These are phyloP conservation scores for Microglena sp. DNA, from an alignment of 139 green algal species.

Conservation along the genomic window DNA sequence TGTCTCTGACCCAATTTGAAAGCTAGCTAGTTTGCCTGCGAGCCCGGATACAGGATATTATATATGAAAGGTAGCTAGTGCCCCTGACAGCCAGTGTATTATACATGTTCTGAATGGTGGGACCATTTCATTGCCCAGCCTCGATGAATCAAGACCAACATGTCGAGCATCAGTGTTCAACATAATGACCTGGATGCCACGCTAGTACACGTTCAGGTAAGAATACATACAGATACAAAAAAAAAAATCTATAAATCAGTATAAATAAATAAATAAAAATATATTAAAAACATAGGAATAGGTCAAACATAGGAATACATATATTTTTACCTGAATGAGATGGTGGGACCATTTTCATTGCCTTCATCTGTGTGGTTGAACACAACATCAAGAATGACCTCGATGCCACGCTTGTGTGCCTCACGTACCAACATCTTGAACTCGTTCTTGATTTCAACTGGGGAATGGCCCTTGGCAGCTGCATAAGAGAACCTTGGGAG, in stretches of 20 bases:
- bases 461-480: conserved; percentile 22
- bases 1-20: no score
- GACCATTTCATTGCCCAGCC: no score
- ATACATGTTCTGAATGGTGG: no score
- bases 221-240: background rate
- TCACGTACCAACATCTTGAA: conserved; percentile 93
- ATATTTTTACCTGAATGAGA: conserved; percentile 71
- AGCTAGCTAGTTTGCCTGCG: no score
- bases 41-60: no score
- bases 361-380: conserved; percentile 99
- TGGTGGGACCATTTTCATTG: conserved; percentile 78
- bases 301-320: conserved; percentile 20
- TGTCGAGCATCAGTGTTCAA: background rate
- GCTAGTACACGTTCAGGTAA: no score
- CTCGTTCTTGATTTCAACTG: conserved; percentile 59
- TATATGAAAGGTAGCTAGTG: no score
- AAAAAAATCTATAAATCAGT: background rate
- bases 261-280: background rate
- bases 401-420: conserved; percentile 84
- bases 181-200: no score
- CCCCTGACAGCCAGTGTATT: no score
- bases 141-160: background rate
- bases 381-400: conserved; percentile 96
- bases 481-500: conserved; percentile 20
- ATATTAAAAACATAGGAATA: background rate